Base-by-base conservation (phyloP, 371 early-diverging fungal species). In the Basidiobolus meristosporus region DNA sequence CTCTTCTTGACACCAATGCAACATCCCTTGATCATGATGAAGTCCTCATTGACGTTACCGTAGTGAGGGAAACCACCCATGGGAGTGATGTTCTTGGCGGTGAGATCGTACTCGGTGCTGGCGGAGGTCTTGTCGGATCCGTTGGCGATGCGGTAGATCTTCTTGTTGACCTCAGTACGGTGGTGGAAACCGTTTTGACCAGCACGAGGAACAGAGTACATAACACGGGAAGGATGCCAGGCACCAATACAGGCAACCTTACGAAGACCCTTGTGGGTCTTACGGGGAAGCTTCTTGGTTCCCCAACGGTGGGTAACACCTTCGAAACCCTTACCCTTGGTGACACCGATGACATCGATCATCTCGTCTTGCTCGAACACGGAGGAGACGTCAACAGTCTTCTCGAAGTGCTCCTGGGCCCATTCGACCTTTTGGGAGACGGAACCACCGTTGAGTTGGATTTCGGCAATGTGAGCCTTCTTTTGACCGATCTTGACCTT, bases 161-260 rank as follows among this genome's bases (percentile, higher is more conserved):
- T 95, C 88, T 97, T 96, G 89, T 99, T 99, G 52, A 84, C 65
- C 73, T 97, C 97, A 47, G 98, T 98, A 77, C 99, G 90, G 74
- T 98, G 96, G 68, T 99, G 99, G 87, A 90, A 98, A 71, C 99
- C 99, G 63, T 85, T 74, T 76, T 98, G 98, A 87, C 99, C 99
- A 54, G 98, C 95, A 67, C 99, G 90, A 46, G 99, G 88, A 52
- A 99, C 98, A 43, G 98, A 88, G 82, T 75, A 95, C 95, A 95
- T 90, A 63, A 99, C 99, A 51, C 96, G 85, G 59, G 85, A 73
- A 61, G 99, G 99, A 77, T 99, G 99, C 99, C 99, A 99, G 48
- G 99, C 98, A 65, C 99, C 99, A 62, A 99, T 98, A 84, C 99
- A 99, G 56, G 98, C 99, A 53, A 99, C 98, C 86, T 99, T 99